phyloP scores from a whole-genome alignment of 192 early-diverging fungal genomes.

The Coemansia sp. region DNA sequence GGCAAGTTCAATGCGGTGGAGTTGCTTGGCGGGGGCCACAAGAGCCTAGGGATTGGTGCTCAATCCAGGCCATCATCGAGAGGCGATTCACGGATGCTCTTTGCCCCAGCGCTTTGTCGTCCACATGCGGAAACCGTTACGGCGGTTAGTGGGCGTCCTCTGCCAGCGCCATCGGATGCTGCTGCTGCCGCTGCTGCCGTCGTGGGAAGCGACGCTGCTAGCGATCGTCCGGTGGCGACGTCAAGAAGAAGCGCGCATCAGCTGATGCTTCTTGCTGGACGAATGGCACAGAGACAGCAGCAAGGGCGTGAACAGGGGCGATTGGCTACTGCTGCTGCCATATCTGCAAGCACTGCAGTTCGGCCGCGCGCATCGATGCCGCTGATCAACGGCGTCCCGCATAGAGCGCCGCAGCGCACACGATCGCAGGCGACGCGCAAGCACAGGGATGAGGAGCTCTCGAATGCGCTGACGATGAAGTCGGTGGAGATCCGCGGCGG shows the following conservation, averaged over 20 bases:
- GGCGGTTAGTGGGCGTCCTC: not conserved
- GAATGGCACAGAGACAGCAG: slow-evolving; percentile 15
- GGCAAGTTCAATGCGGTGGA: slow-evolving; percentile 2
- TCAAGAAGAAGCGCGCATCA: slow-evolving; percentile 14
- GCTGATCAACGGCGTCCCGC: slow-evolving; percentile 23
- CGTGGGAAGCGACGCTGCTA: not conserved
- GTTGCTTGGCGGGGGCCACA: not conserved
- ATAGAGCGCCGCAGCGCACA: slow-evolving; percentile 33
- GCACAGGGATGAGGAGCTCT: slow-evolving; percentile 32
- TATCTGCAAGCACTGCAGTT: slow-evolving; percentile 12
- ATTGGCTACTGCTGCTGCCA: not conserved
- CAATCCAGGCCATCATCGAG: slow-evolving; percentile 2
- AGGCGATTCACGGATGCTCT: slow-evolving; percentile 41
- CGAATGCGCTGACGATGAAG: slow-evolving; percentile 54
- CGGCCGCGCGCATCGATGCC: slow-evolving; percentile 55
- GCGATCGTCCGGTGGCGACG: not conserved
- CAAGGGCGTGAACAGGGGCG: slow-evolving; percentile 7
- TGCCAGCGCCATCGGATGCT: not conserved
- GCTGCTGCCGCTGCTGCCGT: not conserved
- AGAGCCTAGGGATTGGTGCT: not conserved
- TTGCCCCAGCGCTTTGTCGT: slow-evolving; percentile 31
- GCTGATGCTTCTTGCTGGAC: slow-evolving; percentile 3
- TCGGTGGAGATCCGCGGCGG: slow-evolving; percentile 55
- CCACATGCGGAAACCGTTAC: slow-evolving; percentile 26
- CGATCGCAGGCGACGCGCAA: slow-evolving; percentile 28